Base-by-base conservation (phyloP, 2,329 filamentous ascomycete species). In the Trichoderma sp. region DNA sequence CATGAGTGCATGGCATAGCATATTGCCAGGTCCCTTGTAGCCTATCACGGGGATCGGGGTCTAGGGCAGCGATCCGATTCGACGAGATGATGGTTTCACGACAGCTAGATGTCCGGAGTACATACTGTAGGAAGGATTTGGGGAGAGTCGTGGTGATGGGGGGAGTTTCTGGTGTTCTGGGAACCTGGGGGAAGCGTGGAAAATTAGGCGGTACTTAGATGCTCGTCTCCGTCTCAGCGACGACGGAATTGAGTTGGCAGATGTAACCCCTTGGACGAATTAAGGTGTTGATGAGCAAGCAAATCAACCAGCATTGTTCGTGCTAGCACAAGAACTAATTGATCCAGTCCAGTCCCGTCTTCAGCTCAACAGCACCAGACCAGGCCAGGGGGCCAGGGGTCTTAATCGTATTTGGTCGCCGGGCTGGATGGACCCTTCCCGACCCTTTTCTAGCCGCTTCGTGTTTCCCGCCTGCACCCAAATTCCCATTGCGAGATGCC, bases 61-160 rank as follows among this genome's bases (percentile, higher is more conserved):
- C 57, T 15, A 61, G 66, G 53, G 66, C 55, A 50, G 36, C 34
- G 55, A 61, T 68, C 66, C 66, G 66, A 68, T 68, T 68, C 57
- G 66, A 61, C n/a, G n/a, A 6, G 30, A 17, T 20, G 32, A 26
- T n/a, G 55, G 53, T 61, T 68, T 53, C 36, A 59, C 36, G 30
- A 58, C 64, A 39, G 47, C 20, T 67, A 30, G 23, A 26, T 66
- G 23, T 36, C 34, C 34, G 34, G 34, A 36, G 34, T n/a, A 26
- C 26, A 26, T 26, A 43, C 15, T n/a, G 15, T 39, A 15, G 64
- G 64, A 28, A 53, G 47, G 47, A 53, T 53, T 23, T 53, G 47
- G 47, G n/a, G 4, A 4, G n/a, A 20, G 17, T 50, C n/a, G 20
- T 53, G 47, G 11, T 53, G 43, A 47, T 50, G n/a, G n/a, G 43